Percentiles rank a stretch among this genome's conserved stretches.
Evolutionary conservation across 805 yeast genomes (phyloP).

Genomic region (Hanseniaspora occidentalis): DNA sequence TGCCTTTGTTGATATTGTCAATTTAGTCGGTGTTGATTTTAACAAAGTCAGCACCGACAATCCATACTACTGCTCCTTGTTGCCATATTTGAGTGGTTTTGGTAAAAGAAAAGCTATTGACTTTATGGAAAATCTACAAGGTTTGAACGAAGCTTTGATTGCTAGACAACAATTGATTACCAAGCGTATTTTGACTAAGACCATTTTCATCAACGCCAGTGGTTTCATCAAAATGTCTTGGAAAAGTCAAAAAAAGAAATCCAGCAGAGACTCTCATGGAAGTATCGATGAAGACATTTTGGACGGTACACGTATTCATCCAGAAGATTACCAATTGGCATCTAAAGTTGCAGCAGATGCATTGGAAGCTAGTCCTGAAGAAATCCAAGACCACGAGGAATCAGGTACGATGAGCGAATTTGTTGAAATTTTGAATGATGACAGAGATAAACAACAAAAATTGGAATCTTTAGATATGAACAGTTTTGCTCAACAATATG

Average conservation of each 20-base stretch:
- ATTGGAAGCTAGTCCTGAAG: slow-evolving; percentile 89
- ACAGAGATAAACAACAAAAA: slow-evolving; percentile 61
- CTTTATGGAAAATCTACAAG: slow-evolving; percentile 65
- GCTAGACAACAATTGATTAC: slow-evolving; percentile 84
- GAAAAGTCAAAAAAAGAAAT: slow-evolving; percentile 26
- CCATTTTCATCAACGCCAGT: slow-evolving; percentile 82
- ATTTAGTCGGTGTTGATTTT: slow-evolving; percentile 86
- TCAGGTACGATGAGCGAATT: slow-evolving; percentile 29
- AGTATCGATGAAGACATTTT: slow-evolving; percentile 57
- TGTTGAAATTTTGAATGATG: slow-evolving; percentile 42
- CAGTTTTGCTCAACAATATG: slow-evolving; percentile 86
- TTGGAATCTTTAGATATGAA: slow-evolving; percentile 80
- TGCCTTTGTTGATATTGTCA: slow-evolving; percentile 79
- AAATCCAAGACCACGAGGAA: slow-evolving; percentile 46
- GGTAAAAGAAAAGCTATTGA: slow-evolving; percentile 95
- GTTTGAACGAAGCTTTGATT: slow-evolving; percentile 35
- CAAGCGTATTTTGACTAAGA: slow-evolving; percentile 64
- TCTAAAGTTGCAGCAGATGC: slow-evolving; percentile 98
- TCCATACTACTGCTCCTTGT: slow-evolving; percentile 51
- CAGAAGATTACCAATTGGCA: slow-evolving; percentile 93
- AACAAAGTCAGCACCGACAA: slow-evolving; percentile 73
- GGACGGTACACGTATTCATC: slow-evolving; percentile 94
- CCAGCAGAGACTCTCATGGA: slow-evolving; percentile 26
- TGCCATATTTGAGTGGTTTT: slow-evolving; percentile 78
- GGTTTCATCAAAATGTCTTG: slow-evolving; percentile 65